These are phyloP conservation scores for Neocucurbitaria cava DNA, from an alignment of 2,329 filamentous ascomycete species.

Conservation along the genomic window DNA sequence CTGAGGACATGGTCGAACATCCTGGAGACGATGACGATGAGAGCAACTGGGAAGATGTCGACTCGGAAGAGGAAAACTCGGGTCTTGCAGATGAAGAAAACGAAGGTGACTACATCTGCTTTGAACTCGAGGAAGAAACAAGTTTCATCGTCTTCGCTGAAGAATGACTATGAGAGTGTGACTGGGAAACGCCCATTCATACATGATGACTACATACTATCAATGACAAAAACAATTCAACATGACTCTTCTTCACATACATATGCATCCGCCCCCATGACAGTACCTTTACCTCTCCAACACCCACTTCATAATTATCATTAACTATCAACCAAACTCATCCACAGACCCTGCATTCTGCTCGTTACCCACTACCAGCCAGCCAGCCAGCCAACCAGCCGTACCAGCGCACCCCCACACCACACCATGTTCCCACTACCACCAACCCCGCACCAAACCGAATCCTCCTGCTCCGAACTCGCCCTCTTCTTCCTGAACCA, in stretches of 20 bases:
- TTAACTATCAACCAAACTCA: too few relatives aligned
- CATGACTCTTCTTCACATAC: not conserved
- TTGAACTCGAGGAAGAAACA: constrained; percentile 24
- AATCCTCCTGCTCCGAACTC: not conserved
- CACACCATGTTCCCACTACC: too few relatives aligned
- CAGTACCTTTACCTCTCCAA: too few relatives aligned
- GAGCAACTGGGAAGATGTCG: constrained; percentile 33
- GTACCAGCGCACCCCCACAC: too few relatives aligned
- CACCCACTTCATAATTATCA: too few relatives aligned
- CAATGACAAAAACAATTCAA: not conserved
- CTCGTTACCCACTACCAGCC: too few relatives aligned
- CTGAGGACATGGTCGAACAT: constrained; percentile 8
- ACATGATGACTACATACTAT: not conserved
- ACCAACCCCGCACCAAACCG: not conserved
- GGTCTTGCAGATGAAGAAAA: not conserved
- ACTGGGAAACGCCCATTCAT: not conserved
- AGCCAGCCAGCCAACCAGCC: too few relatives aligned
- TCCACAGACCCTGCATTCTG: too few relatives aligned
- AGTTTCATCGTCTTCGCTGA: constrained; percentile 33
- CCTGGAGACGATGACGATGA: constrained; percentile 24
- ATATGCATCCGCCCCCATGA: too few relatives aligned
- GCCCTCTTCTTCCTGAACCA: not conserved
- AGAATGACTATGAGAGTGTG: constrained; percentile 15
- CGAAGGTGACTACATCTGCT: constrained; percentile 20
- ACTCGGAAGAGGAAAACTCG: constrained; percentile 18